Percentiles rank a stretch among this genome's conserved stretches.
These are phyloP conservation scores for Amauroascus verrucosus DNA, from an alignment of 2,329 filamentous ascomycete species.

Conservation along the genomic window DNA sequence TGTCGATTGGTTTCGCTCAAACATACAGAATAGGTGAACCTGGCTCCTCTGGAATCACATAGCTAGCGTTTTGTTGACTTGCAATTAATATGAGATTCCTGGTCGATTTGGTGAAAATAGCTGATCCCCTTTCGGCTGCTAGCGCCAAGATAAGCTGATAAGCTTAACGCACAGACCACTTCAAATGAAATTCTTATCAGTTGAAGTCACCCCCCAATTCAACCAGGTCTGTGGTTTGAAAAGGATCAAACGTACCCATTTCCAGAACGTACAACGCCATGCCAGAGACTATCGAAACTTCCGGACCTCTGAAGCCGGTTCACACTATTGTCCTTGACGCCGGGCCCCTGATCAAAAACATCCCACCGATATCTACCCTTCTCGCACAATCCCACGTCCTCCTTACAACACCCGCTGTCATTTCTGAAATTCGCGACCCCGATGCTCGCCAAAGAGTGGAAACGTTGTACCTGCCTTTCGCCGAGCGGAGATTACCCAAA, in stretches of 20 bases:
- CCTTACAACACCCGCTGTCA: slow-evolving; percentile 73
- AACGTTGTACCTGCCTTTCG: slow-evolving; percentile 73
- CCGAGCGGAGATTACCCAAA: slow-evolving; percentile 63
- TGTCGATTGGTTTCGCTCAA: too few relatives aligned
- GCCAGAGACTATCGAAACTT: slow-evolving; percentile 18
- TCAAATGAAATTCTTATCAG: slow-evolving; percentile 12
- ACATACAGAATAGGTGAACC: too few relatives aligned
- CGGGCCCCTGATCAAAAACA: slow-evolving; percentile 87
- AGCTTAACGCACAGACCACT: slow-evolving; percentile 18
- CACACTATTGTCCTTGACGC: slow-evolving; percentile 82
- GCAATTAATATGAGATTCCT: not conserved
- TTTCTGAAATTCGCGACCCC: slow-evolving; percentile 78
- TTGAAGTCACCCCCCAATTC: not conserved
- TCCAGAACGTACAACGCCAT: slow-evolving; percentile 13
- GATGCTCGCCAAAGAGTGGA: slow-evolving; percentile 71
- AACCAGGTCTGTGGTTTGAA: not conserved
- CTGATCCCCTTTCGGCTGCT: not conserved
- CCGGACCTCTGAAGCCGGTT: slow-evolving; percentile 50
- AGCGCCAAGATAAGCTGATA: slow-evolving; percentile 35
- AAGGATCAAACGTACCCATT: not conserved
- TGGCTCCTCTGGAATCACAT: too few relatives aligned
- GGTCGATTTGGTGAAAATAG: not conserved
- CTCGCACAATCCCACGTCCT: slow-evolving; percentile 65
- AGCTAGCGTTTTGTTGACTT: too few relatives aligned
- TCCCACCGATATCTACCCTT: slow-evolving; percentile 72